phyloP scores from a whole-genome alignment of 2,329 filamentous ascomycete species.

The Parastagonospora nodorum region DNA sequence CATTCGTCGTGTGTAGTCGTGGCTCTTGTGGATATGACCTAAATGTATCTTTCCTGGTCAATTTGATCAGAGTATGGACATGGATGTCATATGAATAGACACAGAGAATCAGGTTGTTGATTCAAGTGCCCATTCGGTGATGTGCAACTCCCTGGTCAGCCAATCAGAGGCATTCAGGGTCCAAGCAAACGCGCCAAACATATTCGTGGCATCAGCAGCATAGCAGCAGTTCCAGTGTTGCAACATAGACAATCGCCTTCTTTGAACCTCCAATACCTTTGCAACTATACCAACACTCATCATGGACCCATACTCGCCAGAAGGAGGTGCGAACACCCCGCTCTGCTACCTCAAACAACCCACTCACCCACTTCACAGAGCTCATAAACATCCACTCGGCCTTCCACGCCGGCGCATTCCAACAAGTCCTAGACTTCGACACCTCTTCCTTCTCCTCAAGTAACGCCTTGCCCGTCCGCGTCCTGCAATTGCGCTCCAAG shows the following conservation, averaged over 20 bases:
- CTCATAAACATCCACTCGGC: conserved; percentile 70
- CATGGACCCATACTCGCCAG: conserved; percentile 66
- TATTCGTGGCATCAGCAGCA: conserved; percentile 38
- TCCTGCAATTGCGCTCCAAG: conserved; percentile 80
- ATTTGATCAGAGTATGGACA: background rate
- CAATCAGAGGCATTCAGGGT: conserved; percentile 30
- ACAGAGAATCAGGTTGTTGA: background rate
- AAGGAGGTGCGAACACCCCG: conserved; percentile 57
- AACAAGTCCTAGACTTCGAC: conserved; percentile 84
- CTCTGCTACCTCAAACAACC: background rate
- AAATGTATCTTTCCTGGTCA: background rate
- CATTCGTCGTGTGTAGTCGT: conserved; percentile 26
- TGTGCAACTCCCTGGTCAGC: conserved; percentile 4
- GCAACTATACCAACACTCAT: background rate
- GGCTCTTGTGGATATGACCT: no score
- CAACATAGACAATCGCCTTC: conserved; percentile 7
- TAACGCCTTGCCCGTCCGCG: conserved; percentile 75
- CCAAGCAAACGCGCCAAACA: conserved; percentile 38
- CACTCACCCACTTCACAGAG: conserved; percentile 51
- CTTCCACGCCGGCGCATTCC: conserved; percentile 80
- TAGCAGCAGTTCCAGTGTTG: conserved; percentile 13
- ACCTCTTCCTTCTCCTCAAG: conserved; percentile 76
- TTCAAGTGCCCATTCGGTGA: no score
- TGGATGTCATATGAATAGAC: background rate
- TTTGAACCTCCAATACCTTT: conserved; percentile 3